These are phyloP conservation scores for Boletus sp. DNA, from an alignment of 768 basidiomycete species.

Conservation along the genomic window DNA sequence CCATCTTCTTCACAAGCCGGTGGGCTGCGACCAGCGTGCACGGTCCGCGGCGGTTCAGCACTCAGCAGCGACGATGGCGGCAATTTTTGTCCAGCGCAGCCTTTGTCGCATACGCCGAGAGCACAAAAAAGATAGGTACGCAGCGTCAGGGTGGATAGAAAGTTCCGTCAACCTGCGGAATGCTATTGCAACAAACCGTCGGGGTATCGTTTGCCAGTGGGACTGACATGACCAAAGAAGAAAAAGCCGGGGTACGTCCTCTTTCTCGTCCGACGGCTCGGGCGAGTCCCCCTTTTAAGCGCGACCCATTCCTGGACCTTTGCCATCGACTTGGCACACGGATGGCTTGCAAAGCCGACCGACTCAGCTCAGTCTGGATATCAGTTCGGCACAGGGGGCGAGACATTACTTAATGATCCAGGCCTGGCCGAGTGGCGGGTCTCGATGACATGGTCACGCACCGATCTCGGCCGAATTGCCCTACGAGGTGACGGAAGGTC, in stretches of 20 bases:
- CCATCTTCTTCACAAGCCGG: not conserved
- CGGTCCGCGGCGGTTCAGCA: not conserved
- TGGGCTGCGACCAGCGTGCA: not conserved
- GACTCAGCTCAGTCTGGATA: not conserved
- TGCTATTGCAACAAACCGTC: no score
- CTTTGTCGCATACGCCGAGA: no score
- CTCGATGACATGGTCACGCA: not conserved
- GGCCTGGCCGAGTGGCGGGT: not conserved
- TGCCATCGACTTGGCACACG: not conserved
- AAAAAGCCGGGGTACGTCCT: not conserved
- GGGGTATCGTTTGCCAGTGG: no score
- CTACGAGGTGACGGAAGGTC: not conserved
- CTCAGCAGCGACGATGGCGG: no score
- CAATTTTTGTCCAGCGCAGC: no score
- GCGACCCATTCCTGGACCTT: not conserved
- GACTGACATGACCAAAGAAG: not conserved
- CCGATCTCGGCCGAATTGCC: not conserved
- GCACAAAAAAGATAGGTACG: no score
- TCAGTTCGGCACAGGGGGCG: not conserved
- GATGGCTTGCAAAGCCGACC: not conserved
- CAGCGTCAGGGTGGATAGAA: no score
- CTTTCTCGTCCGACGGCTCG: not conserved
- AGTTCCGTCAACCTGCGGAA: no score
- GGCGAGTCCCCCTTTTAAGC: not conserved
- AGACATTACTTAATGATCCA: no score